phyloP scores from a whole-genome alignment of 2,329 filamentous ascomycete genomes.

The Hymenoscyphus occultus region DNA sequence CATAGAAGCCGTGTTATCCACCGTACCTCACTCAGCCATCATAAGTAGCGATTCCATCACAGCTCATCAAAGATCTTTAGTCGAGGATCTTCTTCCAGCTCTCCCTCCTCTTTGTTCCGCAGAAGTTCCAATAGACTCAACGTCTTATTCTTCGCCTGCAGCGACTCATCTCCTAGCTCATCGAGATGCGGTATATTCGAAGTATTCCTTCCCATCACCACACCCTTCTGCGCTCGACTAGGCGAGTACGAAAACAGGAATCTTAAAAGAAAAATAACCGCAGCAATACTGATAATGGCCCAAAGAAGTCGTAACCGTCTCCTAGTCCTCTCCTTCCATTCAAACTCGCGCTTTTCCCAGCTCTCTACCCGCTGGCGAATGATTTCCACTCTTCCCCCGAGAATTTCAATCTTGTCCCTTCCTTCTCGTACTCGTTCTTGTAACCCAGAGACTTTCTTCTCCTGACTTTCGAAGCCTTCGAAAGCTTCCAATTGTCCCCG shows the following conservation, averaged over 20 bases:
- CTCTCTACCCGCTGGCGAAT: conserved; percentile 63
- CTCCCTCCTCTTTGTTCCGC: conserved; percentile 14
- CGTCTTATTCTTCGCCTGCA: conserved; percentile 15
- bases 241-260: conserved; percentile 38
- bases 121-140: conserved; percentile 17
- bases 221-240: conserved; percentile 13
- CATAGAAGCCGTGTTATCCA: neutral
- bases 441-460: conserved; percentile 59
- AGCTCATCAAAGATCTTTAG: conserved; percentile 36
- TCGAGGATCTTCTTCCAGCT: conserved; percentile 31
- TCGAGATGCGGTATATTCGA: conserved; percentile 24
- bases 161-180: conserved; percentile 22
- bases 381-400: conserved; percentile 62
- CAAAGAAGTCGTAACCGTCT: conserved; percentile 61
- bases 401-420: conserved; percentile 54
- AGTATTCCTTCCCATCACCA: conserved; percentile 21
- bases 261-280: conserved; percentile 45
- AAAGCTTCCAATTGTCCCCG: conserved; percentile 51
- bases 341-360: conserved; percentile 64
- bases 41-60: conserved; percentile 16
- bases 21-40: conserved; percentile 28
- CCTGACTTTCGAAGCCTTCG: conserved; percentile 62
- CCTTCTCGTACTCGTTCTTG: conserved; percentile 60
- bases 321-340: conserved; percentile 67
- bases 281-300: conserved; percentile 53